These are phyloP conservation scores for Daldinia loculata DNA, from an alignment of 495 filamentous ascomycete genomes.

Conservation along the genomic window DNA sequence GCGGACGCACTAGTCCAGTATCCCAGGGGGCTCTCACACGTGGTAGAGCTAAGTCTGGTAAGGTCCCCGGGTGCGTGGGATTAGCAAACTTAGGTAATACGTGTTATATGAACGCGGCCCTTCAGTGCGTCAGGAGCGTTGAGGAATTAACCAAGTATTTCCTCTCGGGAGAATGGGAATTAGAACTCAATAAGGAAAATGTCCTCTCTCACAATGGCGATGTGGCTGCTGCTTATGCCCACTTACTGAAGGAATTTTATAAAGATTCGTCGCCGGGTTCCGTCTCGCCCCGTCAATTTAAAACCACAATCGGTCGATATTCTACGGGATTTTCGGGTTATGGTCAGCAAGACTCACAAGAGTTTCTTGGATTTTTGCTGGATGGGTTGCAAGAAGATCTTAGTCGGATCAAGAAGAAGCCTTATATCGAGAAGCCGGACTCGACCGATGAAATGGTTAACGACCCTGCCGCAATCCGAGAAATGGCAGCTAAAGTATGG, in stretches of 20 bases:
- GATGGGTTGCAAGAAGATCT: slow-evolving; percentile 95
- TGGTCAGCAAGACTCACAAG: slow-evolving; percentile 96
- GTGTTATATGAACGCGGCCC: slow-evolving; percentile 98
- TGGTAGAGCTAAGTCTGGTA: slow-evolving; percentile 68
- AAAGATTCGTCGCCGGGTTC: slow-evolving; percentile 65
- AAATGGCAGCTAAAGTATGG: slow-evolving; percentile 88
- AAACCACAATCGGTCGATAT: slow-evolving; percentile 78
- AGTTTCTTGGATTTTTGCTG: slow-evolving; percentile 95
- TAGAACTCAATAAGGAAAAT: slow-evolving; percentile 84
- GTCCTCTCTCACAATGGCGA: slow-evolving; percentile 83
- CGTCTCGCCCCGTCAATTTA: slow-evolving; percentile 79
- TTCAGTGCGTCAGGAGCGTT: slow-evolving; percentile 91
- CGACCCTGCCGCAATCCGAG: slow-evolving; percentile 75
- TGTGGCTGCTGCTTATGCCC: slow-evolving; percentile 82
- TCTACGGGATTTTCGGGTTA: slow-evolving; percentile 90
- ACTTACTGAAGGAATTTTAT: slow-evolving; percentile 78
- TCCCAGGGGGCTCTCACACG: slow-evolving; percentile 65
- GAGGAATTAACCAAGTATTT: slow-evolving; percentile 94
- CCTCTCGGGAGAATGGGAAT: slow-evolving; percentile 72
- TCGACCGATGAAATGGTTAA: slow-evolving; percentile 96
- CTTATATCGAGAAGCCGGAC: slow-evolving; percentile 96
- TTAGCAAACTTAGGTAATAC: slow-evolving; percentile 93
- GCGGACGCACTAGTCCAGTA: slow-evolving; percentile 73
- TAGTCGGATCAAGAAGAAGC: slow-evolving; percentile 93
- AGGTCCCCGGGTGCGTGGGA: slow-evolving; percentile 77